These are phyloP conservation scores for Ustulina deusta DNA, from an alignment of 2,329 filamentous ascomycete species.

Conservation along the genomic window DNA sequence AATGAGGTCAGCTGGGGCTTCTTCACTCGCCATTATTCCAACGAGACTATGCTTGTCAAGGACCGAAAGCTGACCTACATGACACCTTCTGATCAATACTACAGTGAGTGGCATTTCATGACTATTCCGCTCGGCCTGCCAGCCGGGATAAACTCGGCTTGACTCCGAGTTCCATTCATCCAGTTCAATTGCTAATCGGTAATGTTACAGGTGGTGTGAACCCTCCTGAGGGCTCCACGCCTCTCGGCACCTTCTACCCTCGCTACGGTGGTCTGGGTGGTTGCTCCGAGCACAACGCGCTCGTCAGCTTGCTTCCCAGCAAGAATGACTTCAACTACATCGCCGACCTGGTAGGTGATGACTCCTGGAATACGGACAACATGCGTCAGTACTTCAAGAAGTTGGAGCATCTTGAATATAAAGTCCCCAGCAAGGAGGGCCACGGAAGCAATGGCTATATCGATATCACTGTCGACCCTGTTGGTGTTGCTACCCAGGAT, in stretches of 20 bases:
- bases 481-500: slow-evolving; percentile 40
- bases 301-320: slow-evolving; percentile 55
- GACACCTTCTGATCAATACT: slow-evolving; percentile 62
- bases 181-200: slow-evolving; percentile 14
- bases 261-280: slow-evolving; percentile 62
- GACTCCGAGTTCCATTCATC: background rate
- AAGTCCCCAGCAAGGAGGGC: slow-evolving; percentile 54
- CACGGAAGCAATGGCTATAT: slow-evolving; percentile 47
- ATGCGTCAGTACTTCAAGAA: slow-evolving; percentile 47
- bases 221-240: slow-evolving; percentile 63
- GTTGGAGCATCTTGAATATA: slow-evolving; percentile 45
- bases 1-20: slow-evolving; percentile 70
- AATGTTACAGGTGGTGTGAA: slow-evolving; percentile 55
- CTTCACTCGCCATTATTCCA: slow-evolving; percentile 70
- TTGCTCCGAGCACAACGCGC: slow-evolving; percentile 47
- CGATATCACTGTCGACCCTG: slow-evolving; percentile 37
- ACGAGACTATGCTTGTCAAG: slow-evolving; percentile 62
- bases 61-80: slow-evolving; percentile 71
- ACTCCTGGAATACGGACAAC: slow-evolving; percentile 43
- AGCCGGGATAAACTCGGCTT: background rate
- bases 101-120: slow-evolving; percentile 52
- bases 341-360: slow-evolving; percentile 50
- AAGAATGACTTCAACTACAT: slow-evolving; percentile 60
- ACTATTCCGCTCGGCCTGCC: background rate
- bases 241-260: slow-evolving; percentile 69